Percentiles rank a stretch among this genome's conserved stretches.
Evolutionary conservation across 2,329 filamentous ascomycete species (phyloP).

Genomic region (Penicillium verrucosum): DNA sequence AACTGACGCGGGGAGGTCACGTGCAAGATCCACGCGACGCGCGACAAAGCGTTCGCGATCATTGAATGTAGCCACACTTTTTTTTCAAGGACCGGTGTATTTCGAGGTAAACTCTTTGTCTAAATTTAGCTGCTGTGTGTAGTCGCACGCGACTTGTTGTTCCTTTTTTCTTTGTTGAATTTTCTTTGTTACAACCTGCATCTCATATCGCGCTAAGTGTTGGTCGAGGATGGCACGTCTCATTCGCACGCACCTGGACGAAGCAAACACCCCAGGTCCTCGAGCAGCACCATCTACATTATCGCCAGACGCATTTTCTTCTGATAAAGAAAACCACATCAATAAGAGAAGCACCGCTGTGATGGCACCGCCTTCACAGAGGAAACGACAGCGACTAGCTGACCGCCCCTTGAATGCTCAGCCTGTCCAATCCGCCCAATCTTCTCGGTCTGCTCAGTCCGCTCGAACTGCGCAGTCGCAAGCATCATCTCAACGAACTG

Average conservation of each 20-base stretch:
- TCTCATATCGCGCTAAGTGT: constrained; percentile 16
- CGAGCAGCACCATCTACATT: constrained; percentile 32
- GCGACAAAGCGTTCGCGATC: not conserved
- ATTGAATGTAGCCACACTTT: not conserved
- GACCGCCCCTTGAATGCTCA: constrained; percentile 32
- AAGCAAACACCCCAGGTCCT: constrained; percentile 8
- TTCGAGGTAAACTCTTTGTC: not conserved
- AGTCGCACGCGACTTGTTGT: not conserved
- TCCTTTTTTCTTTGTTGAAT: not conserved
- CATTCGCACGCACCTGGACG: constrained; percentile 15
- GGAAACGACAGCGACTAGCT: constrained; percentile 48
- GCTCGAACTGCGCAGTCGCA: constrained; percentile 13
- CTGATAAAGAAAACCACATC: constrained; percentile 51
- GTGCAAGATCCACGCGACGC: constrained; percentile 13
- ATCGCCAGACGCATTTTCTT: constrained; percentile 36
- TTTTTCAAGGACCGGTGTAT: not conserved
- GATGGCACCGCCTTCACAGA: constrained; percentile 21
- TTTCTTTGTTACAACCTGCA: constrained; percentile 3
- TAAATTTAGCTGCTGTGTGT: not conserved
- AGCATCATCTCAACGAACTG: constrained; percentile 23
- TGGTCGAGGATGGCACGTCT: constrained; percentile 30
- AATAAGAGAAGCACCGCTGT: constrained; percentile 39
- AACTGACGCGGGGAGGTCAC: constrained; percentile 9
- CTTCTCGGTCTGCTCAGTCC: not conserved
- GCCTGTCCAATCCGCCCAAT: not conserved